Evolutionary conservation across 305 asterid genomes (phyloP), one percentile per base, ranked within the genome.

Genomic region (Fraxinus baroniana): DNA sequence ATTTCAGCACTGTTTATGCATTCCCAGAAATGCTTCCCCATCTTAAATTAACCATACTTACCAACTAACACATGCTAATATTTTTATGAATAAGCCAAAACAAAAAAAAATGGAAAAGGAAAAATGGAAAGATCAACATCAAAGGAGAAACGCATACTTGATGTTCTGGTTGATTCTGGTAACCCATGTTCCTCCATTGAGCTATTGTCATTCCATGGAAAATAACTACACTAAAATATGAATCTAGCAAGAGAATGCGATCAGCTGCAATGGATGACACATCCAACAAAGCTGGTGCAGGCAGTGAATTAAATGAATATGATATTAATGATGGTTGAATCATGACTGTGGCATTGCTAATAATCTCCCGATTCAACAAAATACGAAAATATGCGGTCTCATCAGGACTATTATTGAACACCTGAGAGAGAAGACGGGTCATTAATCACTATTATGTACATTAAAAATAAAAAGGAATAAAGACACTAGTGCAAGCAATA

Each of bases 381-480:
- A 94, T 92, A 85, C 98, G 98, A 91, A 97, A 97, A 86, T 93
- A 97, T 86, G 99, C 98, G 0, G 99, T 94, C 91, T 97, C 99
- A 73, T 97, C 99, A 17, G 99, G 99, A 86, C 99, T 97, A 83
- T 94, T 97, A 84, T 97, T 97, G 81, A 97, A 97, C 79, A 93
- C 99, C 99, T 97, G 86, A 66, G 36, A 82, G 57, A 83, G 15
- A 62, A 70, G 82, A 36, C 33, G 24, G 76, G 24, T 71, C 76
- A 30, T 71, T 71, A 71, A 2, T 71, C 41, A 33, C 12, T 6
- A 39, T 76, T 66, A 77, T 12, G 84, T 76, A 35, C 24, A 76
- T 81, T n/a, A 85, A n/a, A 76, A 71, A 26, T 70, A 18, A 87
- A 76, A 80, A 57, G 26, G n/a, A 77, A 72, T 44, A 55, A 55